Evolutionary conservation across 202 grass and related monocot species (phyloP).

Genomic region (Zoysia matrella): DNA sequence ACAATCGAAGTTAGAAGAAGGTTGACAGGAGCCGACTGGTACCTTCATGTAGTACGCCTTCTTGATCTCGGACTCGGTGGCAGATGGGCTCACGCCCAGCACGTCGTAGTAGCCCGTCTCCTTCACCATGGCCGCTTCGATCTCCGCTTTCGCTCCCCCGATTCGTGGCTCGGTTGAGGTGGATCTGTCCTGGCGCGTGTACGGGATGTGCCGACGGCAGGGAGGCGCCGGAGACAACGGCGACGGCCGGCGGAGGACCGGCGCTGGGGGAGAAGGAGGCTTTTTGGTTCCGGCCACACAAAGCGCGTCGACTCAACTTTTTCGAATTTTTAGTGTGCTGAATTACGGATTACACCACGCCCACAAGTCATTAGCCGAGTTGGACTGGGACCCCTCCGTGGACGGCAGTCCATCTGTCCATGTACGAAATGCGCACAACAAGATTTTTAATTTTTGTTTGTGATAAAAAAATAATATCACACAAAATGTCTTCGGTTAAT

Average conservation of each 20-base stretch:
- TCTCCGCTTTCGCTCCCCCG: conserved; percentile 26
- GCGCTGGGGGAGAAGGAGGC: conserved; percentile 25
- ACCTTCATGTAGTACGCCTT: conserved; percentile 96
- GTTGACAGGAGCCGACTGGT: not conserved
- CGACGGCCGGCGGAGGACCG: not conserved
- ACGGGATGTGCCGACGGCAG: not conserved
- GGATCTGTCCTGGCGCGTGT: conserved; percentile 21
- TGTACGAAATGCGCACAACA: too few species aligned
- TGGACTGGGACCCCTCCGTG: too few species aligned
- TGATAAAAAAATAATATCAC: too few species aligned
- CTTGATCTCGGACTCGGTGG: conserved; percentile 92
- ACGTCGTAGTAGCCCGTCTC: conserved; percentile 95
- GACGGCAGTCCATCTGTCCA: too few species aligned
- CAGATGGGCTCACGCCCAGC: conserved; percentile 69
- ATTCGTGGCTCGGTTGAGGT: not conserved
- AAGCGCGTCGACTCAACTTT: conserved; percentile 36
- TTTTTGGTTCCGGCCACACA: conserved; percentile 48
- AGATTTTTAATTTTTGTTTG: too few species aligned
- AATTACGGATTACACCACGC: not conserved
- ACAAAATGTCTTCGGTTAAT: too few species aligned
- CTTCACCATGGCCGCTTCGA: conserved; percentile 70
- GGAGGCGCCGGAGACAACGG: conserved; percentile 4
- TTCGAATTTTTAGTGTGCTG: not conserved
- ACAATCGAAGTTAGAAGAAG: not conserved
- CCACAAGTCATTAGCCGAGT: too few species aligned